phyloP scores from a whole-genome alignment of 352 stramenopile genomes.

The Globisporangium emineosum region DNA sequence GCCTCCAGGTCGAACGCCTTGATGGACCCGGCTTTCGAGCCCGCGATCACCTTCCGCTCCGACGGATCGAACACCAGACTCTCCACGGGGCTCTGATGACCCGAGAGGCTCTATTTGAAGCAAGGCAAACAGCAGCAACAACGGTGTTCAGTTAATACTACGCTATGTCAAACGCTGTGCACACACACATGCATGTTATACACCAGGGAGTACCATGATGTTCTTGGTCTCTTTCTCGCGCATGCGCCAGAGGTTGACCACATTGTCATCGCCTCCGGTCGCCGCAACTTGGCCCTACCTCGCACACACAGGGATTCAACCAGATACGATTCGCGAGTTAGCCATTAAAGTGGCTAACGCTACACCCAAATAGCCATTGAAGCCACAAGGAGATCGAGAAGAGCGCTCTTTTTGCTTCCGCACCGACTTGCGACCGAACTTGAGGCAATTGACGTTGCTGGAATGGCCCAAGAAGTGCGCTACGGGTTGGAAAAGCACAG shows the following conservation, averaged over 20 bases:
- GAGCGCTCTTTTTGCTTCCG: background rate
- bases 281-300: slow-evolving; percentile 71
- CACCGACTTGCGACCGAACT: slow-evolving; percentile 82
- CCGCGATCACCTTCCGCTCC: slow-evolving; percentile 74
- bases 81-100: slow-evolving; percentile 73
- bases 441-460: slow-evolving; percentile 79
- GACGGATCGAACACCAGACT: slow-evolving; percentile 79
- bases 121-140: background rate
- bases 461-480: slow-evolving; percentile 80
- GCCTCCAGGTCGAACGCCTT: slow-evolving; percentile 83
- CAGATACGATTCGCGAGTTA: background rate
- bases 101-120: slow-evolving; percentile 53
- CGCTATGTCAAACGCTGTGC: background rate
- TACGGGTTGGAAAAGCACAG: slow-evolving; percentile 14
- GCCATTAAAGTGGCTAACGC: background rate
- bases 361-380: background rate
- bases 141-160: background rate
- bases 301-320: background rate
- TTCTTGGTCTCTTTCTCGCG: slow-evolving; percentile 87
- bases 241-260: slow-evolving; percentile 85
- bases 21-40: slow-evolving; percentile 78
- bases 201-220: too few species aligned
- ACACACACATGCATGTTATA: too few species aligned
- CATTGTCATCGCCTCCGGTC: slow-evolving; percentile 73
- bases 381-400: background rate